Percentiles rank a stretch among this genome's conserved stretches.
Evolutionary conservation across 768 basidiomycete genomes (phyloP).

Genomic region (Lactarius sanguifluus): DNA sequence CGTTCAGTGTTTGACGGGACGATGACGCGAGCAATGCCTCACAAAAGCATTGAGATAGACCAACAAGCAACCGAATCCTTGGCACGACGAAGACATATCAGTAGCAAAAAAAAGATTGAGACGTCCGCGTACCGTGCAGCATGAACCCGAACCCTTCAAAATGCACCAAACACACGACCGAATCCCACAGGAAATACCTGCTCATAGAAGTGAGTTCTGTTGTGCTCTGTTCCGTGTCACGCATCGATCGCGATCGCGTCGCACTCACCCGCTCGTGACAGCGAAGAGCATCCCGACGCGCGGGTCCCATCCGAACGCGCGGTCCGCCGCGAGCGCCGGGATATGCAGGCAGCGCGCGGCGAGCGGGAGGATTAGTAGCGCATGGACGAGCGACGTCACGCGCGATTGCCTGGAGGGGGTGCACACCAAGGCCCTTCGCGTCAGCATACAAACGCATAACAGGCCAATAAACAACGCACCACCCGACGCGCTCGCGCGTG

Average conservation of each 20-base stretch:
- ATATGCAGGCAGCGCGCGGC: conserved; percentile 53
- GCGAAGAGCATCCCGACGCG: conserved; percentile 57
- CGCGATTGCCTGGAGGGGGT: conserved; percentile 59
- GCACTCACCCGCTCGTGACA: conserved; percentile 64
- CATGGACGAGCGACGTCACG: conserved; percentile 72
- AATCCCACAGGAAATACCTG: conserved; percentile 86
- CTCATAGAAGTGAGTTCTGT: neutral
- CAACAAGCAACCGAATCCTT: conserved; percentile 60
- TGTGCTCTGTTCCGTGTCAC: neutral
- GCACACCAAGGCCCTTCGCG: neutral
- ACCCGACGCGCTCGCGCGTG: conserved; percentile 8
- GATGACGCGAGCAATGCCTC: conserved; percentile 35
- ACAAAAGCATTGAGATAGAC: conserved; percentile 75
- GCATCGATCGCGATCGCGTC: neutral
- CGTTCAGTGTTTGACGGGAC: neutral
- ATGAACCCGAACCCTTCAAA: conserved; percentile 74
- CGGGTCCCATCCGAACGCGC: conserved; percentile 74
- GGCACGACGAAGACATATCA: neutral
- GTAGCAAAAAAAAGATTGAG: neutral
- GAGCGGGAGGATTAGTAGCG: conserved; percentile 63
- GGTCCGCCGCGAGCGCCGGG: conserved; percentile 53
- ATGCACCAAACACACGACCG: conserved; percentile 64
- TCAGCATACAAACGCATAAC: neutral
- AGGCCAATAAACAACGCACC: conserved; percentile 7
- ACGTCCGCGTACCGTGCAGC: conserved; percentile 55